These are phyloP conservation scores for Pugionium dolabratum DNA, from an alignment of 345 rosid species.

Conservation along the genomic window DNA sequence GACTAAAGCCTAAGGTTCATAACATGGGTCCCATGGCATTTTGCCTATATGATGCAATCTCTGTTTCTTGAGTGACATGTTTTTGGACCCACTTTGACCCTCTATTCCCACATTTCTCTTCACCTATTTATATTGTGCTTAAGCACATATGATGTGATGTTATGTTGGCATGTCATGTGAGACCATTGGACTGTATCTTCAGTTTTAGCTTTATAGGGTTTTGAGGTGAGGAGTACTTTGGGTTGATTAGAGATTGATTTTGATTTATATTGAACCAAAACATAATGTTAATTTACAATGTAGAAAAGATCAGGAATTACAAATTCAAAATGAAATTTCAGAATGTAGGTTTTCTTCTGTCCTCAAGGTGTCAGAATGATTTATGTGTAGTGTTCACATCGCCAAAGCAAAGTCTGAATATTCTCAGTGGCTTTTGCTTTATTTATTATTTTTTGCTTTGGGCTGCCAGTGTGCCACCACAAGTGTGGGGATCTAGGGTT, in stretches of 20 bases:
- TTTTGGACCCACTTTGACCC: slow-evolving; percentile 45
- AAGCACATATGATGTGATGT: slow-evolving; percentile 25
- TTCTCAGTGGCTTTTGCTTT: slow-evolving; percentile 46
- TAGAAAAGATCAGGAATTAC: not conserved
- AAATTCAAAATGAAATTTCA: slow-evolving; percentile 11
- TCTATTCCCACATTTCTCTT: slow-evolving; percentile 26
- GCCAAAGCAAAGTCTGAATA: slow-evolving; percentile 45
- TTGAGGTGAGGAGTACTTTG: slow-evolving; percentile 7
- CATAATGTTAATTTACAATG: slow-evolving; percentile 1
- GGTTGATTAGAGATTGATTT: slow-evolving; percentile 5
- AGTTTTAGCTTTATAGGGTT: slow-evolving; percentile 23
- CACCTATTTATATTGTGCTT: slow-evolving; percentile 11
- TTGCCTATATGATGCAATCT: slow-evolving; percentile 46
- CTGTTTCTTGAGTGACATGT: slow-evolving; percentile 43
- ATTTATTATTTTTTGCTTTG: slow-evolving; percentile 35
- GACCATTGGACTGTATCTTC: slow-evolving; percentile 1
- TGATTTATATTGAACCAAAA: slow-evolving; percentile 5
- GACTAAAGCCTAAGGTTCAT: slow-evolving; percentile 43
- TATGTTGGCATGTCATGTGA: slow-evolving; percentile 19
- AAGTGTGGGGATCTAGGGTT: slow-evolving; percentile 38
- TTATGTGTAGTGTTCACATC: slow-evolving; percentile 44
- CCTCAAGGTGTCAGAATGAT: slow-evolving; percentile 46
- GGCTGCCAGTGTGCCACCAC: slow-evolving; percentile 34
- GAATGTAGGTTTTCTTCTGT: slow-evolving; percentile 35
- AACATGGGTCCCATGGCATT: slow-evolving; percentile 33